Base-by-base conservation (phyloP, 108 stramenopile genomes). In the Bacterosira constricta region DNA sequence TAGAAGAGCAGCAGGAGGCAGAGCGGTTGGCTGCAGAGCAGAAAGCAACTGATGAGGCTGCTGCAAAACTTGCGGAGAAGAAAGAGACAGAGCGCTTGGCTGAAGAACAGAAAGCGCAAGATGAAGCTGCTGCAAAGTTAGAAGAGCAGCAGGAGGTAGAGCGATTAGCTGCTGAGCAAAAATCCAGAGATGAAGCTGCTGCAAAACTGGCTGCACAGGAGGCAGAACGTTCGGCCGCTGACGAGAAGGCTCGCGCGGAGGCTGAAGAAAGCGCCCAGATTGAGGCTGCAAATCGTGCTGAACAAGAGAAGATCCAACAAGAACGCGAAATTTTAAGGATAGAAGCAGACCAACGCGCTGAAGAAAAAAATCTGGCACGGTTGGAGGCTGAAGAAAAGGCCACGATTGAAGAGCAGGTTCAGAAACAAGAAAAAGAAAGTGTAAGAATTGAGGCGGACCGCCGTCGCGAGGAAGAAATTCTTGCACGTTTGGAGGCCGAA, bases 161-260 rank as follows among this genome's bases (percentile, higher is more conserved):
- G 17, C 58, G 58, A n/a, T 20, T 60, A 15, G 58, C 34, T 5
- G 58, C 32, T 6, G 58, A 60, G 4, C 58, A 61, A 45, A 61
- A 29, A 32, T 29, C 60, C 11, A 38, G 10, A 41, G 17, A 35
- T 26, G 60, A 61, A 37, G 60, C 37, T 10, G 39, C 20, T 1
- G 38, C 13, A 13, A 39, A 3, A 17, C n/a, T 42, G 60, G 60
- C 29, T 2, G 36, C 18, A 18, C 52, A 53, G 8, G 52, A 53
- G 52, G 29, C 29, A 53, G 52, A 53, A 20, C 52, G 52, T 31
- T 11, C 20, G 13, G 52, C 30, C 8, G 52, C 30, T 31, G 52
- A 53, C 2, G 17, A 53, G 20, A 53, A 53, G 10, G 52, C 52
- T 9, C 36, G 20, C 18, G 60, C 37, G 21, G 38, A 61, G 37